Evolutionary conservation across 2,329 filamentous ascomycete species (phyloP), one percentile per base, ranked within the genome.

Genomic region (Hymenoscyphus linearis): DNA sequence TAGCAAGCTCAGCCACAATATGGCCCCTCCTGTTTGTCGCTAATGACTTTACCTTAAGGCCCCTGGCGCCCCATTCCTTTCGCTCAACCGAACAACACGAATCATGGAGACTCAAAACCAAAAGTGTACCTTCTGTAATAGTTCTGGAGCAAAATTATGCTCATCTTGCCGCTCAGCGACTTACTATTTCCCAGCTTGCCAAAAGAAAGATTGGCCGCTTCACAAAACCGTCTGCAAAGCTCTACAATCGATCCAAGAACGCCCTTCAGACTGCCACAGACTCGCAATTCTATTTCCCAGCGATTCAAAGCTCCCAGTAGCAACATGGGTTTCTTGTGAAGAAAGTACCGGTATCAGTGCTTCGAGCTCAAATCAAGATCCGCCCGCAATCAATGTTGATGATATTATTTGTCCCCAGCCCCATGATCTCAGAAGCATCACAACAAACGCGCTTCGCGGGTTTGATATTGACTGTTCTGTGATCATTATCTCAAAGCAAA

Each of bases 171-270:
- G 47, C 37, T 60, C 53, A 12, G 58, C 27, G n/a, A 35, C 22
- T 40, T 60, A 60, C 36, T 60, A 52, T 35, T 60, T 52, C 5
- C 9, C 14, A 40, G 37, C 18, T 27, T 60, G 58, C 35, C 58
- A 60, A 18, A 56, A 47, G 44, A 25, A 35, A 16, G 58, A 60
- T 16, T 60, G 58, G 58, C 52, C 52, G 27, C 58, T 60, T 25
- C 58, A 60, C 58, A 60, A 57, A 50, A 57, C 10, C 12, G 34
- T 60, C 25, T 60, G 58, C 36, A 56, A 60, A 37, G 10, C 18
- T 25, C 44, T 60, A 25, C 25, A 52, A 31, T 34, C 31, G 34
- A 13, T 34, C 31, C 14, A 52, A n/a, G n/a, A n/a, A 13, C 40
- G 27, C 25, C 52, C 12, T 25, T 27, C 58, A 34, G 53, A n/a